These are phyloP conservation scores for Pseudonitzschia multiseries DNA, from an alignment of 108 stramenopile genomes.

Conservation along the genomic window DNA sequence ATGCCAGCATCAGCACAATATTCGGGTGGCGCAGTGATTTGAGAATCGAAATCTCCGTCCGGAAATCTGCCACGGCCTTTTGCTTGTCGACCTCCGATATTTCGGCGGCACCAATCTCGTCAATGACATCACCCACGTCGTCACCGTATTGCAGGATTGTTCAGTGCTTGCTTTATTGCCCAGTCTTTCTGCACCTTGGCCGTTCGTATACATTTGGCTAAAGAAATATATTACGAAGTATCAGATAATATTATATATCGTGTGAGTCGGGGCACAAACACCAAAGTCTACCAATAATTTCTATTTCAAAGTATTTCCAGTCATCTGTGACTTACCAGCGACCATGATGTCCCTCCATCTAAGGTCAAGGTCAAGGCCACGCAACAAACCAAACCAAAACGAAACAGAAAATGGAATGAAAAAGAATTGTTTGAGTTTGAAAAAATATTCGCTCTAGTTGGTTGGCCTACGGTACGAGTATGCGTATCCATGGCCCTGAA, in stretches of 20 bases:
- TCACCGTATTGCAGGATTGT: conserved; percentile 34
- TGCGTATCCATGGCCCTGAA: neutral
- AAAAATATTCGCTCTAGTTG: neutral
- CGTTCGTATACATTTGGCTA: conserved; percentile 84
- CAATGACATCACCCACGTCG: conserved; percentile 48
- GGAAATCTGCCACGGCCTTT: conserved; percentile 78
- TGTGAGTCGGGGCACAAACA: neutral
- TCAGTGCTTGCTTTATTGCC: conserved; percentile 54
- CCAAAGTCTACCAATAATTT: neutral
- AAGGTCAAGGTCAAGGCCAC: no score
- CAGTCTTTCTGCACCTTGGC: conserved; percentile 80
- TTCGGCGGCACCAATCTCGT: conserved; percentile 37
- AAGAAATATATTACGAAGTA: no score
- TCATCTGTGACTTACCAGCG: neutral
- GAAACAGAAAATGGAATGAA: neutral
- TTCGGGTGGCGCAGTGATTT: conserved; percentile 81
- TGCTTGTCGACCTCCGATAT: conserved; percentile 51
- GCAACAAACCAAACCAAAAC: no score
- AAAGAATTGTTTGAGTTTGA: neutral
- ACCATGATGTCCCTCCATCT: conserved; percentile 60
- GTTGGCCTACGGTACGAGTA: no score
- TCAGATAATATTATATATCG: no score
- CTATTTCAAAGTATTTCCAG: neutral
- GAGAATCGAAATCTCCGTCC: conserved; percentile 71
- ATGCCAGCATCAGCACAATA: conserved; percentile 80